Conservation (phyloP, 2,329 filamentous ascomycete species). For the Talaromyces sp. region DNA sequence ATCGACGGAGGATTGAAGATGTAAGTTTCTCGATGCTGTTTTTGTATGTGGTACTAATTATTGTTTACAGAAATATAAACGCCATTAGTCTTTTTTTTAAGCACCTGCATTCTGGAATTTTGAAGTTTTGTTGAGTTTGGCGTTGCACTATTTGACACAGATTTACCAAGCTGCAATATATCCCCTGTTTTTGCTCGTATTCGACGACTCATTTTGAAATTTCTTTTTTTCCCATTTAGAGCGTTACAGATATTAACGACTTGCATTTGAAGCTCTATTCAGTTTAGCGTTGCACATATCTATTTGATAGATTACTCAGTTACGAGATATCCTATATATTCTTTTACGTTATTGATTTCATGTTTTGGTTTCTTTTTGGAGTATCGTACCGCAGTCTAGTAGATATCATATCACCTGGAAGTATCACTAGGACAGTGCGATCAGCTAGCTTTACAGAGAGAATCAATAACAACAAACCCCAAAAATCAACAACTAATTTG, state of each 20-base stretch:
- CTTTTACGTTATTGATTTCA: neutral
- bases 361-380: neutral
- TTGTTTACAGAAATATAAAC: constrained; percentile 40
- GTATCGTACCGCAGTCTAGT: neutral
- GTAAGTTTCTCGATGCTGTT: constrained; percentile 56
- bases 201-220: neutral
- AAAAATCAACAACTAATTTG: neutral
- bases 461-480: too few relatives aligned
- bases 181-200: neutral
- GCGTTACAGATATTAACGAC: neutral
- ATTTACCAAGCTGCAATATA: constrained; percentile 4
- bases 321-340: neutral
- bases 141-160: neutral
- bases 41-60: neutral
- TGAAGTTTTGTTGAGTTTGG: constrained; percentile 1
- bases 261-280: neutral
- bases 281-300: neutral
- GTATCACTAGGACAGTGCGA: neutral
- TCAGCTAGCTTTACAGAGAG: neutral
- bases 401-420: neutral
- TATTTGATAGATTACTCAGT: neutral
- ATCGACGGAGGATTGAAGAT: constrained; percentile 78
- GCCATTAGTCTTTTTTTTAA: constrained; percentile 22
- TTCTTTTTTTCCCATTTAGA: neutral
- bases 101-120: constrained; percentile 1